These are phyloP conservation scores for Ascochyta clinopodiicola DNA, from an alignment of 2,329 filamentous ascomycete genomes.

Conservation along the genomic window DNA sequence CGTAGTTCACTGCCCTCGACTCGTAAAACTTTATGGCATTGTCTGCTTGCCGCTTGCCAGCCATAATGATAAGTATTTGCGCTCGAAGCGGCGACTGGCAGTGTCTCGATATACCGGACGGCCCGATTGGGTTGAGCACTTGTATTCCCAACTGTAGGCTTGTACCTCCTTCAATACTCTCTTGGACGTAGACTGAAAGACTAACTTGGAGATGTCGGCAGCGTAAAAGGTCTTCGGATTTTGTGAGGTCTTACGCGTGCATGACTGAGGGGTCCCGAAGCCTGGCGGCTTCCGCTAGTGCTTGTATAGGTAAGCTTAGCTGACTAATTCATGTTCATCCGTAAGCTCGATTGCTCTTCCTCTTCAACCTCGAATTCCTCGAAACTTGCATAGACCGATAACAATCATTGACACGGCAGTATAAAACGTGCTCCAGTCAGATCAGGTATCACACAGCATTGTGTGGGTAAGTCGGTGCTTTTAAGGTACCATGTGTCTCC, in stretches of 20 bases:
- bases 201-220: not conserved
- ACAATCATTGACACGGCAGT: not conserved
- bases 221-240: not conserved
- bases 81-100: not conserved
- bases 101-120: not conserved
- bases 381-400: not conserved
- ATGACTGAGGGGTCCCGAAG: constrained; percentile 7
- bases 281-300: not conserved
- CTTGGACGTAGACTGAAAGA: not conserved
- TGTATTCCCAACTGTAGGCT: not conserved
- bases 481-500: no score
- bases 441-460: no score
- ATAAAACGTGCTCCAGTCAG: no score
- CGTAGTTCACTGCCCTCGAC: constrained; percentile 45
- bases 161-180: not conserved
- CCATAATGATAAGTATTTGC: constrained; percentile 18
- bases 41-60: constrained; percentile 31
- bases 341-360: not conserved
- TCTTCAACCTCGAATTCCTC: not conserved
- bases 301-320: constrained; percentile 9
- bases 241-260: not conserved
- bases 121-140: not conserved
- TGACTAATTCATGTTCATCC: constrained; percentile 3
- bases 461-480: no score
- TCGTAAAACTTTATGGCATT: constrained; percentile 46